Percentiles rank a stretch among this genome's conserved stretches.
These are phyloP conservation scores for Nelumbo lutea DNA, from an alignment of 164 flowering plant species.

Conservation along the genomic window DNA sequence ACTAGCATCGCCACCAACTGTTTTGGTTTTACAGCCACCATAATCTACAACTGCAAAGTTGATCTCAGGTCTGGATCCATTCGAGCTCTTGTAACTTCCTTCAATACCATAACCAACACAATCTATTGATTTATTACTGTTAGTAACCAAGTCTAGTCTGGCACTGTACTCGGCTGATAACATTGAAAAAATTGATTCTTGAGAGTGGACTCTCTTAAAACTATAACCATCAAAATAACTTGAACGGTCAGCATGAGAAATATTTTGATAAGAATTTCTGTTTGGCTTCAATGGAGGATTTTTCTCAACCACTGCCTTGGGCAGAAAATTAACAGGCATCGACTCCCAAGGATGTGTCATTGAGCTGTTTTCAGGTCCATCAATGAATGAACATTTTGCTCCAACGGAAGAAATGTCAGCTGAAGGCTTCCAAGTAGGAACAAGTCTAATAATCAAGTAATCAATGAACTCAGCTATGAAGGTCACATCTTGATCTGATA, in stretches of 20 bases:
- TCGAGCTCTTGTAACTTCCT: constrained; percentile 6
- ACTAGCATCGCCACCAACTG: constrained; percentile 2
- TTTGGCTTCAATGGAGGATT: not conserved
- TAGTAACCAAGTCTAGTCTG: constrained; percentile 3
- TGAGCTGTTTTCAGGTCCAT: constrained; percentile 7
- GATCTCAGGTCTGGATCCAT: constrained; percentile 12
- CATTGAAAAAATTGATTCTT: constrained; percentile 26
- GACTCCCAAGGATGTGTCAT: constrained; percentile 19
- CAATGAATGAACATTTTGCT: constrained; percentile 11
- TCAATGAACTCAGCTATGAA: constrained; percentile 61
- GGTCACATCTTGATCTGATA: constrained; percentile 43
- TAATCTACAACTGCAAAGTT: constrained; percentile 15
- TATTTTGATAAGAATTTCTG: constrained; percentile 6
- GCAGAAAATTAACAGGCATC: not conserved
- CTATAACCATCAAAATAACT: constrained; percentile 12
- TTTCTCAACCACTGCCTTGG: constrained; percentile 10
- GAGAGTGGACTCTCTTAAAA: constrained; percentile 15
- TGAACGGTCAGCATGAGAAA: constrained; percentile 10
- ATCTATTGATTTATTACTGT: constrained; percentile 4
- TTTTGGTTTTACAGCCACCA: constrained; percentile 5
- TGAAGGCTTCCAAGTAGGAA: constrained; percentile 45
- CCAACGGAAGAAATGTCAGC: constrained; percentile 16
- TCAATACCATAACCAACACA: constrained; percentile 8
- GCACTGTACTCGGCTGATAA: constrained; percentile 26
- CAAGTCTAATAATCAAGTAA: constrained; percentile 41